A percentile compares a stretch with the other conserved stretches of the same genome.
Conservation (phyloP, 768 basidiomycete species). For the Boletus tomentosulus region DNA sequence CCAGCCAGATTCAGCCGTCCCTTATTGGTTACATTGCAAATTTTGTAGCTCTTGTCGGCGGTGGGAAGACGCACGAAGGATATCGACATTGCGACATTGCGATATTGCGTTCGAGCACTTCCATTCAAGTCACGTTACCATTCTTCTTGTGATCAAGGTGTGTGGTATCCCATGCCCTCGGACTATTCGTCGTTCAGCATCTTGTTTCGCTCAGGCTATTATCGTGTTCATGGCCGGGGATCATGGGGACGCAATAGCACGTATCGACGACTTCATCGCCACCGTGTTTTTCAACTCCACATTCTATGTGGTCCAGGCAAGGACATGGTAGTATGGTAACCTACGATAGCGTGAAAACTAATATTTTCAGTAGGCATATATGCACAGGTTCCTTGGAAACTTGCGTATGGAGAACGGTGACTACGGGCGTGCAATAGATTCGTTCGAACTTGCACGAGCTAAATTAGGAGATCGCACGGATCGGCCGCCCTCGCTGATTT, state of each 20-base stretch:
- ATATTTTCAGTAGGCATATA: no score
- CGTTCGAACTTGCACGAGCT: no score
- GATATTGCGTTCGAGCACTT: not conserved
- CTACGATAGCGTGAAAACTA: not conserved
- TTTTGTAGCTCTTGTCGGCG: not conserved
- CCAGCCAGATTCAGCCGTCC: no score
- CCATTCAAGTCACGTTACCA: not conserved
- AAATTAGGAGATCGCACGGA: no score
- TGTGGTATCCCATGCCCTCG: no score
- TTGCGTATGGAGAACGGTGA: no score
- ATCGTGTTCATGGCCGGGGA: no score
- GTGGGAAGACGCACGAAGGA: not conserved
- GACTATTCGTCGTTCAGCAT: not conserved
- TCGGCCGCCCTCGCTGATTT: no score
- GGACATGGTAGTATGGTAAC: not conserved
- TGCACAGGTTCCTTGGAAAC: no score
- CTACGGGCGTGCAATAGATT: no score
- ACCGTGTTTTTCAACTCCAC: not conserved
- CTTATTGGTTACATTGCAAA: not conserved
- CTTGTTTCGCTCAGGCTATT: not conserved
- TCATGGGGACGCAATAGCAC: not conserved
- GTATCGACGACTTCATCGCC: not conserved
- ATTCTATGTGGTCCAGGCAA: not conserved
- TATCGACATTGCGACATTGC: not conserved
- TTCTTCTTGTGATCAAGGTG: not conserved